Base-by-base conservation (phyloP, 2,329 filamentous ascomycete genomes). In the Didymella keratinophila region DNA sequence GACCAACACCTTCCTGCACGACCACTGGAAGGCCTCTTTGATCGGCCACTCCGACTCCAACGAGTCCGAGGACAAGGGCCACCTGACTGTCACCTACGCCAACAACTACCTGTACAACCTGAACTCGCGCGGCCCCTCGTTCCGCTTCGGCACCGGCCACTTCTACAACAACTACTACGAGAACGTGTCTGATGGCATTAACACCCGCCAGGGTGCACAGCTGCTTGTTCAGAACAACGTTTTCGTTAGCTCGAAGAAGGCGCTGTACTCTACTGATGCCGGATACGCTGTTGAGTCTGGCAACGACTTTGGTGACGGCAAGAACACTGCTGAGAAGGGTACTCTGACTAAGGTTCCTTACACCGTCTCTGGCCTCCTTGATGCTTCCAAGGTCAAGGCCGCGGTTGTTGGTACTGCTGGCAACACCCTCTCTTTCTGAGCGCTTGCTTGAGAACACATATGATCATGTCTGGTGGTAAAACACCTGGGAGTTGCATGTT, bases 111-210 rank as follows among this genome's bases (percentile, higher is more conserved):
- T 82, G 81, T 69, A 71, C 64, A 88, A 89, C 79, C 76, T 89
- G 71, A 86, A 88, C 81, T 87, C 84, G 8, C 87, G 88, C 54
- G 79, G 78, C 0, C 88, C 88, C 4, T 85, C 83, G 3, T 72
- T 89, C 72, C 86, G 87, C 65, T 90, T 90, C 78, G 88, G 87
- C 27, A 89, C 85, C 41, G 86, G 79, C 11, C 88, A 90, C 76
- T 71, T 85, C 66, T 85, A 82, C 79, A 87, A 85, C 80, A 81
- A 73, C 70, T 80, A 79, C 73, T 76, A 74, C 61, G 75, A 79
- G 34, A 67, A 69, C 23, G 71, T 76, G 18, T 63, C 61, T 25
- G 75, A 78, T 50, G 78, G 75, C 18, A 74, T 81, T 62, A 79
- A 81, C 72, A 76, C 77, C 8, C 75, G 79, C 48, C 67, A 75